A percentile compares a stretch with the other conserved stretches of the same genome.
phyloP scores from a whole-genome alignment of 2,329 filamentous ascomycete genomes.

The Juglanconis sp. region DNA sequence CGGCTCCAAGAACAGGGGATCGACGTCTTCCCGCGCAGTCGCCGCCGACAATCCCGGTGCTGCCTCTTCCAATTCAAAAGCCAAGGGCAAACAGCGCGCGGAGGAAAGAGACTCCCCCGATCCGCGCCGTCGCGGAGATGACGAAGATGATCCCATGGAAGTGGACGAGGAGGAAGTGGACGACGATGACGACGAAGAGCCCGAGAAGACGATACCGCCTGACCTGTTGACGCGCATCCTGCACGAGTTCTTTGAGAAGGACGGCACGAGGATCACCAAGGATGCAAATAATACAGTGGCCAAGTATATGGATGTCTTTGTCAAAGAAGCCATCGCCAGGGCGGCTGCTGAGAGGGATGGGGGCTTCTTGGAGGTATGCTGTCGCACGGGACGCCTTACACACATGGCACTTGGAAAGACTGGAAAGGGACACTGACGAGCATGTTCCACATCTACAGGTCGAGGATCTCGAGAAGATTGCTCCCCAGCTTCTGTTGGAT shows the following conservation, averaged over 20 bases:
- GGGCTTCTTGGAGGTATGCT: slow-evolving; percentile 70
- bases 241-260: slow-evolving; percentile 73
- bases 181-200: slow-evolving; percentile 2
- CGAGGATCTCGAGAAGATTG: slow-evolving; percentile 85
- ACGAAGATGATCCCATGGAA: slow-evolving; percentile 32
- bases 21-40: slow-evolving; percentile 16
- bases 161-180: slow-evolving; percentile 19
- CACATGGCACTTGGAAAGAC: neutral
- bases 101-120: slow-evolving; percentile 7
- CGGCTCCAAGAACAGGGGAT: slow-evolving; percentile 18
- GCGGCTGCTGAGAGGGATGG: slow-evolving; percentile 67
- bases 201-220: slow-evolving; percentile 55
- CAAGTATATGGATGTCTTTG: slow-evolving; percentile 88
- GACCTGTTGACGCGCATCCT: slow-evolving; percentile 74
- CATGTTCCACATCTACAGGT: slow-evolving; percentile 47
- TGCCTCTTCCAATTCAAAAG: slow-evolving; percentile 5
- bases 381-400: neutral
- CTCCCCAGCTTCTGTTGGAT: slow-evolving; percentile 81
- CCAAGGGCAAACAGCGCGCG: slow-evolving; percentile 16
- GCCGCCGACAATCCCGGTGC: slow-evolving; percentile 11
- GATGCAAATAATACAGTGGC: slow-evolving; percentile 75
- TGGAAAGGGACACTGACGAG: slow-evolving; percentile 20
- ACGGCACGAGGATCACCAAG: slow-evolving; percentile 69
- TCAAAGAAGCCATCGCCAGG: slow-evolving; percentile 81
- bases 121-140: slow-evolving; percentile 24